A percentile compares a stretch with the other conserved stretches of the same genome.
Conservation (phyloP, 345 rosid species). For the Triadica sebifera region DNA sequence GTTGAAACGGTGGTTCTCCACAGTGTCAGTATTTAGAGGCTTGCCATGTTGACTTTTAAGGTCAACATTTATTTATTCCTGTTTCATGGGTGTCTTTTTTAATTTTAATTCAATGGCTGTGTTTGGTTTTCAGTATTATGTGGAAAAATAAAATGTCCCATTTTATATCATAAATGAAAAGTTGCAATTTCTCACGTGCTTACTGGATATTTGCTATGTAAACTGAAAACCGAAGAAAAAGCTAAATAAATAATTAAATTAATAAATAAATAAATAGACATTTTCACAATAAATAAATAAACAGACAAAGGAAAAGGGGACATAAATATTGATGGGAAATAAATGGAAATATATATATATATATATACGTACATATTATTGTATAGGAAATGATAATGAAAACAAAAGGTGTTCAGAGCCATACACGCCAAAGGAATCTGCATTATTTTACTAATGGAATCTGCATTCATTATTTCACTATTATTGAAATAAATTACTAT, state of each 20-base stretch:
- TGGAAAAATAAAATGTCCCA: neutral
- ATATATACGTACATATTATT: too few relatives aligned
- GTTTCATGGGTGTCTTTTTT: neutral
- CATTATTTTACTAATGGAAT: neutral
- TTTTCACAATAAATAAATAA: too few relatives aligned
- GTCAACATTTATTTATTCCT: neutral
- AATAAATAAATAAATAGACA: too few relatives aligned
- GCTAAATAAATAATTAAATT: neutral
- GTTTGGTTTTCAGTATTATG: neutral
- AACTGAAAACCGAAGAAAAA: neutral
- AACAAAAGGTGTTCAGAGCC: neutral
- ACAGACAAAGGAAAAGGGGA: too few relatives aligned
- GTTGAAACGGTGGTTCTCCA: constrained; percentile 78
- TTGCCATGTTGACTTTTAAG: neutral
- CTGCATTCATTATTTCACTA: neutral
- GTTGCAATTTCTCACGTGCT: neutral
- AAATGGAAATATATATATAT: too few relatives aligned
- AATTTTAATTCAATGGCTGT: neutral
- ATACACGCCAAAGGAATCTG: neutral
- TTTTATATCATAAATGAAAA: neutral
- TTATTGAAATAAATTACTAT: too few relatives aligned
- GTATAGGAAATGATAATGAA: neutral
- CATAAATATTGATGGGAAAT: too few relatives aligned
- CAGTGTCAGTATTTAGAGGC: constrained; percentile 28
- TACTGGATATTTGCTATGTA: neutral